phyloP scores from a whole-genome alignment of 768 basidiomycete species.

The Boletus reticulatus region DNA sequence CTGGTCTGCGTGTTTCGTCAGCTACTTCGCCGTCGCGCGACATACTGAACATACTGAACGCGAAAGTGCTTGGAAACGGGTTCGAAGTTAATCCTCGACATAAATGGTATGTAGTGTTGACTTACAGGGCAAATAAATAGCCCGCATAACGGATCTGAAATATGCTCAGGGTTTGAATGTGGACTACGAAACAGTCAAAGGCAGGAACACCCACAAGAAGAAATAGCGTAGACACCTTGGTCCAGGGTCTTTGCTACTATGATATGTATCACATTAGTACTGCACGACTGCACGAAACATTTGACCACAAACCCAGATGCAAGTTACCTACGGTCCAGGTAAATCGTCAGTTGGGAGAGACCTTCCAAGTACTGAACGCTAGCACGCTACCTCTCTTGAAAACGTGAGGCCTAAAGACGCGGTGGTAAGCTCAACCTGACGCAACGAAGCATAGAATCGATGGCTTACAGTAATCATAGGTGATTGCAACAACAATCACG shows the following conservation, averaged over 20 bases:
- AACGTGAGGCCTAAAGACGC: background rate
- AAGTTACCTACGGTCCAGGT: background rate
- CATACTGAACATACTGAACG: background rate
- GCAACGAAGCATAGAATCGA: background rate
- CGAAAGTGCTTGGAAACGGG: background rate
- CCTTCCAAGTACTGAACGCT: background rate
- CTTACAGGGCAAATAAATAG: background rate
- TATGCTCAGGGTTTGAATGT: background rate
- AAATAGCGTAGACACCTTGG: background rate
- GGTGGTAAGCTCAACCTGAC: background rate
- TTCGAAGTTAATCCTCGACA: background rate
- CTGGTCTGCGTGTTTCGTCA: background rate
- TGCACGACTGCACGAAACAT: background rate
- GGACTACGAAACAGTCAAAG: background rate
- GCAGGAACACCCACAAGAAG: background rate
- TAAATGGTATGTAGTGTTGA: too few species aligned
- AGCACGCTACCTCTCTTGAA: background rate
- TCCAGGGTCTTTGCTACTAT: background rate
- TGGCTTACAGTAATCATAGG: background rate
- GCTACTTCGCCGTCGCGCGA: background rate
- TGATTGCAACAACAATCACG: background rate
- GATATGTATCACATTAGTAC: background rate
- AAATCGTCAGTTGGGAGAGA: background rate
- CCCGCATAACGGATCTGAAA: background rate
- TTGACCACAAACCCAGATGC: constrained; percentile 3